Conservation (phyloP, 1,139 yeast species). For the Schwanniomyces etchellsii region DNA sequence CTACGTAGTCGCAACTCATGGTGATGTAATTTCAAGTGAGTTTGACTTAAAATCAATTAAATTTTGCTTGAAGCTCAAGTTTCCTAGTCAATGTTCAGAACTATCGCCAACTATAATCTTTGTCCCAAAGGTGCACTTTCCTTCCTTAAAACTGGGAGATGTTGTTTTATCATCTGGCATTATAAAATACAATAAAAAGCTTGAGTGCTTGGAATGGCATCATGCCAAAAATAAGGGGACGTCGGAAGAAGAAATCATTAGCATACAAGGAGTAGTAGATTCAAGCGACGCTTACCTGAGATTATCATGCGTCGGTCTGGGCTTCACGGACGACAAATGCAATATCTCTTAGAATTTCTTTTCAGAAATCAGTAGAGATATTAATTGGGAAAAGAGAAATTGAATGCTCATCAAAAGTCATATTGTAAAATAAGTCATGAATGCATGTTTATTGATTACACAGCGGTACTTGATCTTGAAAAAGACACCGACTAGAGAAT, state of each 20-base stretch:
- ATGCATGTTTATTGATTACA: too few relatives aligned
- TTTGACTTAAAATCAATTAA: slow-evolving; percentile 47
- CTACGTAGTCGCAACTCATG: slow-evolving; percentile 55
- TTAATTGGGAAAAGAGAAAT: too few relatives aligned
- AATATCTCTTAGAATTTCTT: too few relatives aligned
- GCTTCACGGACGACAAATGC: too few relatives aligned
- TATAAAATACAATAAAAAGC: slow-evolving; percentile 42
- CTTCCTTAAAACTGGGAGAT: slow-evolving; percentile 36
- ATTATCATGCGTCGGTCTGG: neutral
- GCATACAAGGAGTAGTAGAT: slow-evolving; percentile 3
- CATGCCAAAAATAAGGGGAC: too few relatives aligned
- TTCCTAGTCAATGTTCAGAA: slow-evolving; percentile 7
- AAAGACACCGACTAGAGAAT: too few relatives aligned
- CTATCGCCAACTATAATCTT: slow-evolving; percentile 56
- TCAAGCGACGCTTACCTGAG: neutral
- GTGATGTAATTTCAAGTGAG: slow-evolving; percentile 43
- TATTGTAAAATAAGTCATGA: too few relatives aligned
- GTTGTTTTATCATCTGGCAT: slow-evolving; percentile 50
- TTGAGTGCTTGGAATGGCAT: slow-evolving; percentile 65
- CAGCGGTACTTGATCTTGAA: too few relatives aligned
- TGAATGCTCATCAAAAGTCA: too few relatives aligned
- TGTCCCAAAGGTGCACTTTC: slow-evolving; percentile 70
- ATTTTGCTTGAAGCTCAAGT: slow-evolving; percentile 42
- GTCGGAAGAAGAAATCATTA: slow-evolving; percentile 1
- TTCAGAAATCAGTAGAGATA: too few relatives aligned